phyloP scores from a whole-genome alignment of 768 basidiomycete species.

The Lentinula guzmanii region DNA sequence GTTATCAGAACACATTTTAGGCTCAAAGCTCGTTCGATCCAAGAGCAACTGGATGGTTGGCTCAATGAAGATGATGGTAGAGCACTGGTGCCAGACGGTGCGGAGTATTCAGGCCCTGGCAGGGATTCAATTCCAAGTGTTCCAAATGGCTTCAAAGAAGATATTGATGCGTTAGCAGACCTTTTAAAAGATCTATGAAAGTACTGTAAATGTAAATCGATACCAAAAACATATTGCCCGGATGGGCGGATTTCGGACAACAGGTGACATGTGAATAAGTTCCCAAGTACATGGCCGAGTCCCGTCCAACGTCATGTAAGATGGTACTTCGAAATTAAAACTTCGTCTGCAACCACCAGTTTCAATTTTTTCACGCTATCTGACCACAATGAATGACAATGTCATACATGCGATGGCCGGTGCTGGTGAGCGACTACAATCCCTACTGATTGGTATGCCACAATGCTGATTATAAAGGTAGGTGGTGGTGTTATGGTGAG shows the following conservation, averaged over 20 bases:
- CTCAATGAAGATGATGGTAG: conserved; percentile 69
- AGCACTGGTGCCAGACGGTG: conserved; percentile 50
- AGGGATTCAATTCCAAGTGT: conserved; percentile 34
- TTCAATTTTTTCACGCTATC: neutral
- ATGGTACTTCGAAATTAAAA: neutral
- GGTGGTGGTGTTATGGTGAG: conserved; percentile 59
- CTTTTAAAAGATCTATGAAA: conserved; percentile 42
- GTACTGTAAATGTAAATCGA: neutral
- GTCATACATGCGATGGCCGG: conserved; percentile 85
- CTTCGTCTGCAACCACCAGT: neutral
- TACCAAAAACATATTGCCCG: neutral
- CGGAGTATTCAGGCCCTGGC: conserved; percentile 22
- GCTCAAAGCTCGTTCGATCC: conserved; percentile 69
- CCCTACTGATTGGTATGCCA: too few relatives aligned
- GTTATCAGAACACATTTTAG: conserved; percentile 89
- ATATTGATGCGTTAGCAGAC: conserved; percentile 67
- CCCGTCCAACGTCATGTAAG: neutral
- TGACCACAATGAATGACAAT: conserved; percentile 59
- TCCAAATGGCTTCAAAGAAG: conserved; percentile 57
- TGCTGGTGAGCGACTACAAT: conserved; percentile 35
- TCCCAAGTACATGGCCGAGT: neutral
- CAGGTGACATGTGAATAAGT: conserved; percentile 13
- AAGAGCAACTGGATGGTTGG: conserved; percentile 76
- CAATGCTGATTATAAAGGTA: neutral
- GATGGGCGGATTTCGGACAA: too few relatives aligned